These are phyloP conservation scores for Tritrichomonas foetus DNA, from an alignment of 208 protist genomes.

Conservation along the genomic window DNA sequence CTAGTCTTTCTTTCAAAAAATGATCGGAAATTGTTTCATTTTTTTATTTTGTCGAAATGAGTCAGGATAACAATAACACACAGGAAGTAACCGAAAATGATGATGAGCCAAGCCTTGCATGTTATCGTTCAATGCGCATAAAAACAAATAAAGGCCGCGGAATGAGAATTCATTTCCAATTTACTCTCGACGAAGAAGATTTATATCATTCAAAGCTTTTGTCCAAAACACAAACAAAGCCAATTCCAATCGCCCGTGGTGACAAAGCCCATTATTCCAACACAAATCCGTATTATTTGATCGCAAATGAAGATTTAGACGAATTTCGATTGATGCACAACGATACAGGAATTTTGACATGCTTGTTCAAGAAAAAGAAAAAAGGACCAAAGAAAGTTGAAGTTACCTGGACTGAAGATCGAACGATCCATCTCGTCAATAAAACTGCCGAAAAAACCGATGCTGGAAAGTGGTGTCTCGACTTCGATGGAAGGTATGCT, in stretches of 20 bases:
- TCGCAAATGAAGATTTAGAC: neutral
- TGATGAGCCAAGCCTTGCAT: too few species aligned
- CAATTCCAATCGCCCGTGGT: neutral
- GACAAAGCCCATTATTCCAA: neutral
- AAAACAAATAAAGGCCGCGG: too few species aligned
- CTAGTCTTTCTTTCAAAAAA: too few species aligned
- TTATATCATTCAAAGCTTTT: neutral
- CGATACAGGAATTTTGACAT: neutral
- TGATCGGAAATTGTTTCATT: too few species aligned
- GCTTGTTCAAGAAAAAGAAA: neutral
- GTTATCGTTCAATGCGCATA: too few species aligned
- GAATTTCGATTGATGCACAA: neutral
- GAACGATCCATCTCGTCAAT: neutral
- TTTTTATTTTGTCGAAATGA: too few species aligned
- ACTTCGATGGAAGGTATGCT: neutral
- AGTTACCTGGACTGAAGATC: neutral
- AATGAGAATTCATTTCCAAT: neutral
- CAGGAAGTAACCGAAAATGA: too few species aligned
- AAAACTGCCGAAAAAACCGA: neutral
- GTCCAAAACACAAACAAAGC: neutral
- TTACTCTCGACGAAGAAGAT: neutral
- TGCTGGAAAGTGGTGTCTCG: neutral
- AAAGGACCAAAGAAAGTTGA: neutral
- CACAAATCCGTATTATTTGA: neutral
- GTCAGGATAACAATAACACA: too few species aligned